A percentile compares a stretch with the other conserved stretches of the same genome.
phyloP scores from a whole-genome alignment of 2,329 filamentous ascomycete species.

The Fusarium lyarnte region DNA sequence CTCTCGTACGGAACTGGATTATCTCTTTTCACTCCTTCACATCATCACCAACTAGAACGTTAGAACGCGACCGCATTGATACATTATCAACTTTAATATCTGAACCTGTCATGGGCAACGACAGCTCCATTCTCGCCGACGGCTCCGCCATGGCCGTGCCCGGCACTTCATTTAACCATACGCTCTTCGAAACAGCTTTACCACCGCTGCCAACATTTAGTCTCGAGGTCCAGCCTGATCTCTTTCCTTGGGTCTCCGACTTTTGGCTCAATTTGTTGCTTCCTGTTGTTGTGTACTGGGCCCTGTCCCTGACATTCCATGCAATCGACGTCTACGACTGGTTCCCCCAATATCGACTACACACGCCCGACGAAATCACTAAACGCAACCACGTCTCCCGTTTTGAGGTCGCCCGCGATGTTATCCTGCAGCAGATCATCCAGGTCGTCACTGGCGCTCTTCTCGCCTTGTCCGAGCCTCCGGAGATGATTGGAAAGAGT shows the following conservation, averaged over 20 bases:
- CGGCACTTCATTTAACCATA: constrained; percentile 55
- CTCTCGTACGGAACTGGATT: constrained; percentile 5
- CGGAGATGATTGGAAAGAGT: constrained; percentile 79
- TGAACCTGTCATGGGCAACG: constrained; percentile 52
- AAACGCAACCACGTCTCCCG: constrained; percentile 88
- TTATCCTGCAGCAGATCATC: constrained; percentile 89
- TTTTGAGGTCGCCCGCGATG: constrained; percentile 88
- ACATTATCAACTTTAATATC: constrained; percentile 5
- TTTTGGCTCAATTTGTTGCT: constrained; percentile 78
- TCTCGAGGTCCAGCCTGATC: constrained; percentile 72
- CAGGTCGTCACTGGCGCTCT: constrained; percentile 78
- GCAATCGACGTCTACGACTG: constrained; percentile 84
- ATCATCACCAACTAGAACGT: background rate
- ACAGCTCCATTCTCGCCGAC: constrained; percentile 44
- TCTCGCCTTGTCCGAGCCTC: constrained; percentile 76
- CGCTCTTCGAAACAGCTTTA: constrained; percentile 66
- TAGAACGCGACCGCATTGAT: constrained; percentile 24
- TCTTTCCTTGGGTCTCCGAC: constrained; percentile 83
- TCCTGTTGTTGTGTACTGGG: constrained; percentile 89
- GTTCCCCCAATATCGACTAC: constrained; percentile 90
- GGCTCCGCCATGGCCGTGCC: constrained; percentile 52
- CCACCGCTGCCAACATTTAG: constrained; percentile 89
- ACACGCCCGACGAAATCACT: constrained; percentile 90
- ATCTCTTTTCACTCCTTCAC: constrained; percentile 8
- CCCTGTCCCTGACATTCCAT: constrained; percentile 86